Base-by-base conservation (phyloP, 2,329 filamentous ascomycete species). In the Ceratocystis smalleyi region DNA sequence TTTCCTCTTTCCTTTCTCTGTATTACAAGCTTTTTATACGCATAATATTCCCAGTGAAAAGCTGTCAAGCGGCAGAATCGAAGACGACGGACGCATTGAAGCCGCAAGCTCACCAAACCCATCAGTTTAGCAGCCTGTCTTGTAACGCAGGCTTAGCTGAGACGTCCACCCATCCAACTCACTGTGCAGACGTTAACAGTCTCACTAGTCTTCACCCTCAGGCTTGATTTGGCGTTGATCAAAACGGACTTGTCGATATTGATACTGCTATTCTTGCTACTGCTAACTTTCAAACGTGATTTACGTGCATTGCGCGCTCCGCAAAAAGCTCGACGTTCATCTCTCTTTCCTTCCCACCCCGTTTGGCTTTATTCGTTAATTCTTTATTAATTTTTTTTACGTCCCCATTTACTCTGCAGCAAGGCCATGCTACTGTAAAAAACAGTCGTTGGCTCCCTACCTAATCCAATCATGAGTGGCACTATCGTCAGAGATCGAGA, bases 391-490 rank as follows among this genome's bases (percentile, higher is more conserved):
- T 57, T n/a, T 24, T 32, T 55, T 57, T 54, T 27, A 40, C 12
- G 24, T 54, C 30, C 35, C 12, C 35, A 8, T 30, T 10, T n/a
- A n/a, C 17, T 57, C 15, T 51, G 7, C 54, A 57, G 17, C 17
- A 27, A 57, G 54, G 54, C 54, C 54, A 57, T 57, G 54, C 27
- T 32, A 30, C 54, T 57, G 24, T 57, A 30, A 32, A 32, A 57
- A 19, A 27, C 54, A n/a, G 27, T n/a, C 10, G 7, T 15, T 30
- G 54, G 15, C 22, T 35, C 27, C 32, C 54, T 40, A 40, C 35
- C 30, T 17, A 57, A 32, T 8, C n/a, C 54, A 57, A 57, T 24
- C 54, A 57, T 57, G 54, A 57, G 54, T n/a, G 54, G 54, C 54
- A 43, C 32, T 6, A 24, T 32, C 10, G 12, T 45, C 59, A 45